Conservation (phyloP, 306 rosid species). For the Potentilla sterilis region DNA sequence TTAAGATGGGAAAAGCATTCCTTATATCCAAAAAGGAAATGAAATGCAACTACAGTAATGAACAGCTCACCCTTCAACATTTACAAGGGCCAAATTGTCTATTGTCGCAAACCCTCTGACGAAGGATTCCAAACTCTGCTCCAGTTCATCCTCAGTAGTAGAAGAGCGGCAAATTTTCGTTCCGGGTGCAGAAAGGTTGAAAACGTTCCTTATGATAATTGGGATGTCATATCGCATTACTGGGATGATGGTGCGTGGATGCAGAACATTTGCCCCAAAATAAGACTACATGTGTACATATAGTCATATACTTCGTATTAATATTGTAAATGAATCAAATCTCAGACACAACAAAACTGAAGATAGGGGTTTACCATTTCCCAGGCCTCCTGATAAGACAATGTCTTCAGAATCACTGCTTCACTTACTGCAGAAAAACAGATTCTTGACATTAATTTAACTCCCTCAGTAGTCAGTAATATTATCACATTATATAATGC, state of each 20-base stretch:
- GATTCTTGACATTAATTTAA: conserved; percentile 23
- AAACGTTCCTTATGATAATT: conserved; percentile 83
- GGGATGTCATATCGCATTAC: conserved; percentile 89
- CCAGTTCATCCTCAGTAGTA: conserved; percentile 45
- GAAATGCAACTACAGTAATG: conserved; percentile 20
- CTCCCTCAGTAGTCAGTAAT: conserved; percentile 9
- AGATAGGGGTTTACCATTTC: conserved; percentile 74
- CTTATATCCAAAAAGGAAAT: conserved; percentile 14
- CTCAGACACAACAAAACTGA: conserved; percentile 13
- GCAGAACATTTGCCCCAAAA: conserved; percentile 99
- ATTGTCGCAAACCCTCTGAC: conserved; percentile 98
- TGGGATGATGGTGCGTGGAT: conserved; percentile 96
- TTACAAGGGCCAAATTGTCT: conserved; percentile 91
- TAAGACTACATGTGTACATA: conserved; percentile 86
- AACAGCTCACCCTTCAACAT: conserved; percentile 92
- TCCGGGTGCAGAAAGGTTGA: conserved; percentile 88
- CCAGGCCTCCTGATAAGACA: conserved; percentile 99
- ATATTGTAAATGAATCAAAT: conserved; percentile 20
- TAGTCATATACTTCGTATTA: conserved; percentile 33
- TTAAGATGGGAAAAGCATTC: conserved; percentile 5
- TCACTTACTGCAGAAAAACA: conserved; percentile 76
- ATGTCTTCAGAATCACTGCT: conserved; percentile 84
- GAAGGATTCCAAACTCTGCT: conserved; percentile 47
- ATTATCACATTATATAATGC: conserved; percentile 11
- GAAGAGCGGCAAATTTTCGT: conserved; percentile 77